Conservation (phyloP, 2,329 filamentous ascomycete genomes). For the Aspergillus cejpii region DNA sequence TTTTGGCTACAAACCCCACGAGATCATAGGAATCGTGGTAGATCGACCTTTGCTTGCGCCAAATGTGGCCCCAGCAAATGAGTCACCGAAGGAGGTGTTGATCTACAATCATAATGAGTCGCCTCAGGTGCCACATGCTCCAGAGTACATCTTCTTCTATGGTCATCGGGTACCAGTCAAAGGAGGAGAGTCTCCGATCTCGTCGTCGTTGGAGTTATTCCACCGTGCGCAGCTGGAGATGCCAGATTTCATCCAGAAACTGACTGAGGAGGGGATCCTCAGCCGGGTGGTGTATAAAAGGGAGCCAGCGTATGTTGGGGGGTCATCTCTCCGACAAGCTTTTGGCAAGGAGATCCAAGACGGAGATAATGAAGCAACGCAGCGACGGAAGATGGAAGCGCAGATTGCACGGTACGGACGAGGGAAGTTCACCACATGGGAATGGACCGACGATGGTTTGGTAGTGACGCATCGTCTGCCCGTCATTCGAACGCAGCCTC, state of each 20-base stretch:
- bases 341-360: conserved; percentile 46
- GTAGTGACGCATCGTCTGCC: conserved; percentile 44
- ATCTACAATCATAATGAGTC: conserved; percentile 51
- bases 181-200: conserved; percentile 44
- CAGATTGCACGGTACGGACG: conserved; percentile 46
- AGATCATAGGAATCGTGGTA: conserved; percentile 49
- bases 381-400: conserved; percentile 42
- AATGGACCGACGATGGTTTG: conserved; percentile 43
- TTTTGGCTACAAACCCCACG: conserved; percentile 45
- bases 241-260: conserved; percentile 42
- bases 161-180: conserved; percentile 33
- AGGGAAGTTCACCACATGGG: conserved; percentile 44
- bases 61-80: conserved; percentile 45
- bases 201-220: conserved; percentile 45
- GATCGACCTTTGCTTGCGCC: conserved; percentile 41
- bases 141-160: conserved; percentile 49
- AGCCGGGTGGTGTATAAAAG: conserved; percentile 41
- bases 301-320: conserved; percentile 42
- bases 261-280: conserved; percentile 43
- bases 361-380: conserved; percentile 39
- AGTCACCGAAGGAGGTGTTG: conserved; percentile 44
- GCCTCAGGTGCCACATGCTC: conserved; percentile 47
- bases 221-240: conserved; percentile 42
- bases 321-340: conserved; percentile 43
- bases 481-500: conserved; percentile 44